Percentiles rank a stretch among this genome's conserved stretches.
phyloP scores from a whole-genome alignment of 176 grass and related monocot genomes.

The Eleusine indica region DNA sequence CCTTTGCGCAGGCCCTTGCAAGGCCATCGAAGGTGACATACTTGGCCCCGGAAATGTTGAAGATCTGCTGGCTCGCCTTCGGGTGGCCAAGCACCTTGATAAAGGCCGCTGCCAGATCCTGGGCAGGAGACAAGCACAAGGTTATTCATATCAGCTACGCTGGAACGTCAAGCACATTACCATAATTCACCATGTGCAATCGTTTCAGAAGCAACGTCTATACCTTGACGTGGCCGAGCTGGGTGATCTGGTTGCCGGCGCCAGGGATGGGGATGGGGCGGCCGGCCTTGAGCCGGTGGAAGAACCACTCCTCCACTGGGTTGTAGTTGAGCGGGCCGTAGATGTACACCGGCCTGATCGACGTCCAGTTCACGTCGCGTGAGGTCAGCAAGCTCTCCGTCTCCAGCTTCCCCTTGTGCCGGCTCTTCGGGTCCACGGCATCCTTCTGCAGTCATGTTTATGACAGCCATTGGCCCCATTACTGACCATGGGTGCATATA shows the following conservation, averaged over 20 bases:
- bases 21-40: conserved; percentile 97
- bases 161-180: background rate
- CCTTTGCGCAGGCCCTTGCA: conserved; percentile 93
- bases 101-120: conserved; percentile 85
- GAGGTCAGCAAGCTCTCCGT: conserved; percentile 81
- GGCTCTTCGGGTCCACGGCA: conserved; percentile 90
- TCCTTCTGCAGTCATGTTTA: conserved; percentile 44
- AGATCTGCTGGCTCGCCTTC: conserved; percentile 91
- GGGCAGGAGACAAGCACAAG: conserved; percentile 1
- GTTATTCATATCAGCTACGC: background rate
- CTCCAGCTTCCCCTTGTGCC: conserved; percentile 99
- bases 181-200: background rate
- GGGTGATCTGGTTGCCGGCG: conserved; percentile 88
- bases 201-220: background rate
- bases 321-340: conserved; percentile 98
- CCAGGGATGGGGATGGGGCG: conserved; percentile 87
- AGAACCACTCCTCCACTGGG: conserved; percentile 99
- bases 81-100: conserved; percentile 67
- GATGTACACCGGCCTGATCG: conserved; percentile 91
- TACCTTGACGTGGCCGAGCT: conserved; percentile 97
- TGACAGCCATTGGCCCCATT: background rate
- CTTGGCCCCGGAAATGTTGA: conserved; percentile 92
- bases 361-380: conserved; percentile 86
- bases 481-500: background rate
- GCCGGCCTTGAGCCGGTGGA: conserved; percentile 88